Percentiles rank a stretch among this genome's conserved stretches.
phyloP scores from a whole-genome alignment of 163 green algal species.

The Chloromonas sp. region DNA sequence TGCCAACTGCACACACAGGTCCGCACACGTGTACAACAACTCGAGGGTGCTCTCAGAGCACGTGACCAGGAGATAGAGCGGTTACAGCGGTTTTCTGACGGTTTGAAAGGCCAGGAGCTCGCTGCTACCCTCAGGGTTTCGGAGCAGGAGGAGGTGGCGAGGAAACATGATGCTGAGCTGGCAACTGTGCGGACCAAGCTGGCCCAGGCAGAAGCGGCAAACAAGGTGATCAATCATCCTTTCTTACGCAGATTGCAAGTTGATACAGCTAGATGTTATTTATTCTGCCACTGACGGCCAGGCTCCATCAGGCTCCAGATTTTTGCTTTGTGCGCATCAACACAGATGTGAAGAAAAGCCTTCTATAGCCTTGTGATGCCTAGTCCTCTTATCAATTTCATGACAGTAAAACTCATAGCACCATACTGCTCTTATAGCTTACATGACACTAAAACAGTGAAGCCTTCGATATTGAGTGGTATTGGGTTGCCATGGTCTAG shows the following conservation, averaged over 20 bases:
- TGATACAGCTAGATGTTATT: no score
- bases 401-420: no score
- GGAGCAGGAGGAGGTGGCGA: background rate
- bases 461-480: no score
- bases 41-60: conserved; percentile 12
- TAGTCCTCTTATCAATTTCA: no score
- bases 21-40: conserved; percentile 4
- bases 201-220: background rate
- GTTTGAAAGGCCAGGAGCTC: background rate
- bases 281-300: no score
- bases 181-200: background rate
- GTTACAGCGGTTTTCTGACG: background rate
- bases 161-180: conserved; percentile 1
- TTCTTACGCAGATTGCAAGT: background rate
- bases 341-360: no score
- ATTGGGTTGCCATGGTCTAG: no score
- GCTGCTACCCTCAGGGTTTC: background rate
- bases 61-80: conserved; percentile 14
- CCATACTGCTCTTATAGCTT: no score
- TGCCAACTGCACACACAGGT: background rate
- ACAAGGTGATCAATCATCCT: background rate
- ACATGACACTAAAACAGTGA: no score
- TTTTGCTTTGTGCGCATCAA: no score
- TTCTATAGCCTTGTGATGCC: no score
- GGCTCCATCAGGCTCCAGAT: no score